Evolutionary conservation across 169 alveolate species (phyloP).

Genomic region (Cryptosporidium muris): DNA sequence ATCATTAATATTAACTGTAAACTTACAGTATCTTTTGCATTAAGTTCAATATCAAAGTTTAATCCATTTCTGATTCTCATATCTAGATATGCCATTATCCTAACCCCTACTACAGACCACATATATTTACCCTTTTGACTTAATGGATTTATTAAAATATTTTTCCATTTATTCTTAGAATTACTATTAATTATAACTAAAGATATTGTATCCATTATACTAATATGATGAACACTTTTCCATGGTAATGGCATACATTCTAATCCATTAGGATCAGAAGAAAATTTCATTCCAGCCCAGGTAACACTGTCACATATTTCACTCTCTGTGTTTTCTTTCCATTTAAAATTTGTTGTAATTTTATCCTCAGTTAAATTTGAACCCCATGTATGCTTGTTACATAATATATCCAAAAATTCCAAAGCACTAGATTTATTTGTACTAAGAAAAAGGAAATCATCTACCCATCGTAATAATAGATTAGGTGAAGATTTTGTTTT

Average conservation of each 20-base stretch:
- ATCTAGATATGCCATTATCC: constrained; percentile 22
- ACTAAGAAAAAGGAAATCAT: constrained; percentile 51
- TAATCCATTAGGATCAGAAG: background rate
- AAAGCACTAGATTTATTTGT: constrained; percentile 14
- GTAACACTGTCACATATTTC: background rate
- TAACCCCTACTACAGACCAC: constrained; percentile 68
- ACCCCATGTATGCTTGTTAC: constrained; percentile 43
- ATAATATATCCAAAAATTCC: constrained; percentile 20
- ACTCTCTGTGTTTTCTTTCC: constrained; percentile 17
- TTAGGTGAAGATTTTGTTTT: background rate
- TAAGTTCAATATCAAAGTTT: constrained; percentile 14
- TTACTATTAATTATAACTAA: background rate
- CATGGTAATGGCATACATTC: constrained; percentile 33
- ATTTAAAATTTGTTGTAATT: constrained; percentile 26
- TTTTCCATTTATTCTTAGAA: constrained; percentile 3
- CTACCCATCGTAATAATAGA: constrained; percentile 66
- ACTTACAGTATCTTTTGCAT: constrained; percentile 54
- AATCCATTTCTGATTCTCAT: constrained; percentile 50
- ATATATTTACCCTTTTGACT: constrained; percentile 24
- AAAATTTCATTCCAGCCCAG: constrained; percentile 60
- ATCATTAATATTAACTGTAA: background rate
- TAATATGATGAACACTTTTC: constrained; percentile 18
- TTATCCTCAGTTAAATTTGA: constrained; percentile 35
- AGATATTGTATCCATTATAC: constrained; percentile 54
- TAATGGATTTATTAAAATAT: background rate